phyloP scores from a whole-genome alignment of 2,329 filamentous ascomycete species.

The Endoconidiophora laricicola region DNA sequence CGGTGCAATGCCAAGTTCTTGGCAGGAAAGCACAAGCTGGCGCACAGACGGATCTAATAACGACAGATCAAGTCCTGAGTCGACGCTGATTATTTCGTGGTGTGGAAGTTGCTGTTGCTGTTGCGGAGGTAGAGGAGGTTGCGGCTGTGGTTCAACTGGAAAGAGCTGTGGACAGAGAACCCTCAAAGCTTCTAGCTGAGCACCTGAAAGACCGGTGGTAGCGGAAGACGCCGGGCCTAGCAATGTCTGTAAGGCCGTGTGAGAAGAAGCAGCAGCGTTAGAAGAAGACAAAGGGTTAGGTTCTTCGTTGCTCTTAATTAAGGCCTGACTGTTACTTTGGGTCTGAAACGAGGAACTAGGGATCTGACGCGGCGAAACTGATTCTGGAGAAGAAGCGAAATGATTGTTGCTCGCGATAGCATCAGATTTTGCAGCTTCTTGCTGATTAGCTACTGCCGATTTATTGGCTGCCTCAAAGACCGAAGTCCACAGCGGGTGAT shows the following conservation, averaged over 20 bases:
- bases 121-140: not conserved
- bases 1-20: not conserved
- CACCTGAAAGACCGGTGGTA: not conserved
- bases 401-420: too few species aligned
- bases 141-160: not conserved
- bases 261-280: too few species aligned
- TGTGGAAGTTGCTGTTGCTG: not conserved
- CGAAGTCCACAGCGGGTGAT: slow-evolving; percentile 4
- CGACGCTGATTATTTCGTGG: not conserved
- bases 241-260: not conserved
- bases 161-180: slow-evolving; percentile 3
- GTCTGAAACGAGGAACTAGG: too few species aligned
- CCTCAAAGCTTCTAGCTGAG: not conserved
- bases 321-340: too few species aligned
- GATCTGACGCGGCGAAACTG: too few species aligned
- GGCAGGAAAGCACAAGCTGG: not conserved
- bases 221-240: not conserved
- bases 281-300: too few species aligned
- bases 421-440: too few species aligned
- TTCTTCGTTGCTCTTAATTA: too few species aligned
- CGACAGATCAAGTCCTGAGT: not conserved
- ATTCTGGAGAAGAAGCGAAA: too few species aligned
- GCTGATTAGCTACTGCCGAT: too few species aligned
- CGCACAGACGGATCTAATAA: not conserved
- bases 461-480: not conserved